A percentile compares a stretch with the other conserved stretches of the same genome.
Evolutionary conservation across 1,284 basidiomycete genomes (phyloP).

Genomic region (Ceratobasidium sp.): DNA sequence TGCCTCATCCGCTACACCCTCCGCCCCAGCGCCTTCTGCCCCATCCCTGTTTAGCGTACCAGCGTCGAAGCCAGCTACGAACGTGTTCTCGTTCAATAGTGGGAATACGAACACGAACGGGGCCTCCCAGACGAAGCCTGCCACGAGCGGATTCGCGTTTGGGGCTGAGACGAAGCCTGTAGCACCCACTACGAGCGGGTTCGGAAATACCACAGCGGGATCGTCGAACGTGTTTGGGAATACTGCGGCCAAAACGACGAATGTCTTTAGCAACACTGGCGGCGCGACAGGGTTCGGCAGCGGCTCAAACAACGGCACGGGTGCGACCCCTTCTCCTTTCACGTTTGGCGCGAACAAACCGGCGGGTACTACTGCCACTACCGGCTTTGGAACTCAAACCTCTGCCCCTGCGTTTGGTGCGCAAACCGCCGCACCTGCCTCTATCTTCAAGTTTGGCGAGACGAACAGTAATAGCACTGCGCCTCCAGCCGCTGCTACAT

Average conservation of each 20-base stretch:
- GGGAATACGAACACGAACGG: slow-evolving; percentile 10
- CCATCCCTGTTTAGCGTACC: slow-evolving; percentile 13
- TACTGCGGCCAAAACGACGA: not conserved
- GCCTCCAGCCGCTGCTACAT: not conserved
- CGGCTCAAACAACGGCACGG: slow-evolving; percentile 1
- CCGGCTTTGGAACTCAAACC: slow-evolving; percentile 9
- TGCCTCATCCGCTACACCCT: slow-evolving; percentile 4
- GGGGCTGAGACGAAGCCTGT: not conserved
- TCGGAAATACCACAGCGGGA: slow-evolving; percentile 4
- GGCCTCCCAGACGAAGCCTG: slow-evolving; percentile 10
- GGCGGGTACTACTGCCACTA: not conserved
- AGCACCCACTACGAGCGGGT: slow-evolving; percentile 13
- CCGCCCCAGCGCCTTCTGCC: not conserved
- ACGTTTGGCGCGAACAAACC: slow-evolving; percentile 29
- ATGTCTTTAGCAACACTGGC: not conserved
- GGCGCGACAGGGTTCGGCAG: slow-evolving; percentile 17
- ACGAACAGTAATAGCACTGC: not conserved
- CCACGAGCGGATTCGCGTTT: slow-evolving; percentile 20
- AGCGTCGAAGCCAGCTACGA: slow-evolving; percentile 15
- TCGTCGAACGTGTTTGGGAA: slow-evolving; percentile 11
- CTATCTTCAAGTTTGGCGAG: slow-evolving; percentile 23
- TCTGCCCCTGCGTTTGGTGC: slow-evolving; percentile 23
- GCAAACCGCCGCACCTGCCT: not conserved
- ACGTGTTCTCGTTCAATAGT: slow-evolving; percentile 31
- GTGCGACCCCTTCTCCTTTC: slow-evolving; percentile 9